A percentile compares a stretch with the other conserved stretches of the same genome.
Conservation (phyloP, 108 stramenopile species). For the Discostella stelligeroides region DNA sequence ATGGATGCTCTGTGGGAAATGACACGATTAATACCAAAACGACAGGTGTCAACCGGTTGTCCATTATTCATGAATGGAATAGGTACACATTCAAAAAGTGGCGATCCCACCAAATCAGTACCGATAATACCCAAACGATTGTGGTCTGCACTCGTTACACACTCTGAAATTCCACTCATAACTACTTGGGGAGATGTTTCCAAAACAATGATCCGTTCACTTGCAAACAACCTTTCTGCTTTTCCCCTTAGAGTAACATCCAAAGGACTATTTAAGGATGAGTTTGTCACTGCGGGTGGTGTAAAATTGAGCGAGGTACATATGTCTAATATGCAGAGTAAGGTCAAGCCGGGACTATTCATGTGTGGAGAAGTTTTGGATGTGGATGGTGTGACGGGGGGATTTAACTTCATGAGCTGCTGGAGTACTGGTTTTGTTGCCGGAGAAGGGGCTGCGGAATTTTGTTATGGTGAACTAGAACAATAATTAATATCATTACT, state of each 20-base stretch:
- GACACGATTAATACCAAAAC: slow-evolving; percentile 48
- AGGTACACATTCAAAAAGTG: slow-evolving; percentile 41
- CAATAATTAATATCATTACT: no score
- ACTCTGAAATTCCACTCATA: slow-evolving; percentile 53
- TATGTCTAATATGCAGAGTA: slow-evolving; percentile 85
- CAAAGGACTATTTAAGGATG: slow-evolving; percentile 91
- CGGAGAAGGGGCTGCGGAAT: slow-evolving; percentile 56
- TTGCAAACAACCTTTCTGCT: slow-evolving; percentile 56
- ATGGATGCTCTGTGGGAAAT: slow-evolving; percentile 50
- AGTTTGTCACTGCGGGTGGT: slow-evolving; percentile 94
- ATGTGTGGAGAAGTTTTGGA: slow-evolving; percentile 88
- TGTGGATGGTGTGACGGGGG: slow-evolving; percentile 92
- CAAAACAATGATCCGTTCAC: slow-evolving; percentile 68
- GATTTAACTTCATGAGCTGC: slow-evolving; percentile 89
- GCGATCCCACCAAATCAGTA: slow-evolving; percentile 32
- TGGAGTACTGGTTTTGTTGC: slow-evolving; percentile 89
- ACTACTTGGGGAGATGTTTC: slow-evolving; percentile 67
- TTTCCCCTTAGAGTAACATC: slow-evolving; percentile 67
- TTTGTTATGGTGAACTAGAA: neutral
- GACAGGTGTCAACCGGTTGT: slow-evolving; percentile 63
- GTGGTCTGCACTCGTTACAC: slow-evolving; percentile 68
- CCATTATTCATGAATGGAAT: slow-evolving; percentile 64
- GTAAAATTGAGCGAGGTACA: slow-evolving; percentile 74
- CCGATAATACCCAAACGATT: slow-evolving; percentile 74
- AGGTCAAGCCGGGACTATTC: slow-evolving; percentile 66